These are phyloP conservation scores for Cordyceps fumosorosea DNA, from an alignment of 2,329 filamentous ascomycete genomes.

Conservation along the genomic window DNA sequence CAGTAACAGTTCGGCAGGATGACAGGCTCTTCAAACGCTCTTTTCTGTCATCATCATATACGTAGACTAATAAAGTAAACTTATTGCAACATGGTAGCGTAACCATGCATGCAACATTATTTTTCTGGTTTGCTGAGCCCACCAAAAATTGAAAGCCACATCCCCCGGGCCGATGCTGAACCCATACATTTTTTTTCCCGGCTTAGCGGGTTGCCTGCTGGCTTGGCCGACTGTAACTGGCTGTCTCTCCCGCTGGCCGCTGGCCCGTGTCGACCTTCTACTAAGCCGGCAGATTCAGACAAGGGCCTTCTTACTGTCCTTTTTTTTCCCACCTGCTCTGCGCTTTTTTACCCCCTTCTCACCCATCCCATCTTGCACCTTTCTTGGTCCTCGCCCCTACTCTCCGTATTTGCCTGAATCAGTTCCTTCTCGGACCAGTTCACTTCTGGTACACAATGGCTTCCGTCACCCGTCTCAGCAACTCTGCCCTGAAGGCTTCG, in stretches of 20 bases:
- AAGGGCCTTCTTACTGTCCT: neutral
- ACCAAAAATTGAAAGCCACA: neutral
- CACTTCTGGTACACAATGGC: slow-evolving; percentile 57
- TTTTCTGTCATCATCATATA: neutral
- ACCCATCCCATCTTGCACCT: slow-evolving; percentile 19
- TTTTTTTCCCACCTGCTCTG: slow-evolving; percentile 12
- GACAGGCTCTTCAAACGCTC: neutral
- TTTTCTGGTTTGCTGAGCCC: neutral
- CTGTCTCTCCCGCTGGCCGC: neutral
- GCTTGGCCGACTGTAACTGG: neutral
- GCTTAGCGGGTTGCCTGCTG: neutral
- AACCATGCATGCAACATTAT: slow-evolving; percentile 1
- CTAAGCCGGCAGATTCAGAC: neutral
- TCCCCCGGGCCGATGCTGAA: neutral
- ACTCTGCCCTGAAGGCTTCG: slow-evolving; percentile 73
- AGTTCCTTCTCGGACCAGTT: slow-evolving; percentile 13
- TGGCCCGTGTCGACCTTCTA: neutral
- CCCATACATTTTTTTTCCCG: neutral
- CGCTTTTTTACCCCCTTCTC: slow-evolving; percentile 17
- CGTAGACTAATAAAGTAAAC: too few species aligned
- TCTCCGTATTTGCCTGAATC: slow-evolving; percentile 21
- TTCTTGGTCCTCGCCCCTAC: slow-evolving; percentile 20
- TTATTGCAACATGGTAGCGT: neutral
- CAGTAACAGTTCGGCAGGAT: neutral
- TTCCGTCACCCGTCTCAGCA: slow-evolving; percentile 73